Evolutionary conservation across 1,284 basidiomycete genomes (phyloP).

Genomic region (Trametes sp.): DNA sequence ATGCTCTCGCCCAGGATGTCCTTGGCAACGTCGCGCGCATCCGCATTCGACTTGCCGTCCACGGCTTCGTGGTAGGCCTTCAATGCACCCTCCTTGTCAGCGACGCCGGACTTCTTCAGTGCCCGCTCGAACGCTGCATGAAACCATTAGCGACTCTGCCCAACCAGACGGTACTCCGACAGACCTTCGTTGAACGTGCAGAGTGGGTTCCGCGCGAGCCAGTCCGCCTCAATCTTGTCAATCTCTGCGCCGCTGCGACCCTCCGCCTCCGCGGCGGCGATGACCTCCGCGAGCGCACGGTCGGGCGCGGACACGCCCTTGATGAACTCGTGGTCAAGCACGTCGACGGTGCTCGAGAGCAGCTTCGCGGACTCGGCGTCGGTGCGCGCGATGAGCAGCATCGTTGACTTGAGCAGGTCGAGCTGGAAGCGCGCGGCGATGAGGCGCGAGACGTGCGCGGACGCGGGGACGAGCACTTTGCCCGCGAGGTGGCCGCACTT

Average conservation of each 20-base stretch:
- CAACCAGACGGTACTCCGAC: conserved; percentile 17
- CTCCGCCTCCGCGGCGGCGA: conserved; percentile 76
- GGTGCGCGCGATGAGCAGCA: conserved; percentile 90
- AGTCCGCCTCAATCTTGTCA: conserved; percentile 79
- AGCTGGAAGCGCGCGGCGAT: conserved; percentile 88
- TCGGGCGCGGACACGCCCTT: conserved; percentile 66
- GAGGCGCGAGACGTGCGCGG: conserved; percentile 85
- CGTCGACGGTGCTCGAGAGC: conserved; percentile 85
- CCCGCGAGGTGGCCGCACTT: conserved; percentile 96
- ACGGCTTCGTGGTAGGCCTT: conserved; percentile 67
- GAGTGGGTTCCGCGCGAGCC: conserved; percentile 77
- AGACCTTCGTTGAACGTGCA: conserved; percentile 87
- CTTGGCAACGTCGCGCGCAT: conserved; percentile 76
- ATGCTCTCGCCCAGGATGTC: conserved; percentile 76
- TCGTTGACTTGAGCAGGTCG: conserved; percentile 87
- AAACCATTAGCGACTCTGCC: conserved; percentile 6
- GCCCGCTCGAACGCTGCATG: conserved; percentile 66
- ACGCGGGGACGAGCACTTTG: conserved; percentile 91
- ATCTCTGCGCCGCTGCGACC: conserved; percentile 78
- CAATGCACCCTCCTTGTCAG: conserved; percentile 64
- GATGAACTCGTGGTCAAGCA: conserved; percentile 80
- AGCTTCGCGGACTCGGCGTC: conserved; percentile 92
- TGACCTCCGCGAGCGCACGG: conserved; percentile 75
- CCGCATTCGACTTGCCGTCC: conserved; percentile 74
- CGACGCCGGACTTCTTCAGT: conserved; percentile 54